Evolutionary conservation across 129 eudicot species (phyloP).

Genomic region (Flaveria bidentis): DNA sequence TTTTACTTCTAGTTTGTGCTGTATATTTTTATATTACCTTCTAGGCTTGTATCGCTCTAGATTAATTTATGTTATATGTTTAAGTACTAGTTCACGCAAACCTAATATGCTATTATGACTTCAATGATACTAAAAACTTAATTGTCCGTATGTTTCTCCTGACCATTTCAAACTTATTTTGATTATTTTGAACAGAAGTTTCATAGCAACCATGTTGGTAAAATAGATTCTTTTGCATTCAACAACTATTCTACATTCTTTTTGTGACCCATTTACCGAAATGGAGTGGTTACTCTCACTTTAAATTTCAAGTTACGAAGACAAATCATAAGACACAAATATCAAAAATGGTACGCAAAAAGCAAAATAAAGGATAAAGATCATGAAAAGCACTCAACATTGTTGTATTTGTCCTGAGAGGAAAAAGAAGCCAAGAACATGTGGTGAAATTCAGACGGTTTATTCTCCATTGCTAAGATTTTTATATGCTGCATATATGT

Average conservation of each 20-base stretch:
- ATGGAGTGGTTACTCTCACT: slow-evolving; percentile 12
- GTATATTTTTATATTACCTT: too few relatives aligned
- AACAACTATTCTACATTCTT: background rate
- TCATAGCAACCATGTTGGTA: background rate
- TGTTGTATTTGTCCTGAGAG: background rate
- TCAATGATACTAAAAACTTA: too few relatives aligned
- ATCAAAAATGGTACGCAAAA: slow-evolving; percentile 1
- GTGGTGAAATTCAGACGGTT: slow-evolving; percentile 11
- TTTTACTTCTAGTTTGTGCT: too few relatives aligned
- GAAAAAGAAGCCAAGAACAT: slow-evolving; percentile 17
- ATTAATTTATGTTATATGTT: too few relatives aligned
- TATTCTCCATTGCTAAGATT: slow-evolving; percentile 2
- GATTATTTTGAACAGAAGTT: background rate
- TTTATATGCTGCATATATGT: background rate
- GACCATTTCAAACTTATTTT: too few relatives aligned
- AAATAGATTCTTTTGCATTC: background rate
- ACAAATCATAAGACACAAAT: background rate
- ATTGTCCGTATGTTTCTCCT: too few relatives aligned
- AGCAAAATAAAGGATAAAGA: background rate
- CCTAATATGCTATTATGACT: too few relatives aligned
- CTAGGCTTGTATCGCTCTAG: too few relatives aligned
- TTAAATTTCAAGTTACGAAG: slow-evolving; percentile 1
- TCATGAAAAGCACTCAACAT: background rate
- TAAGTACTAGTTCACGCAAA: too few relatives aligned
- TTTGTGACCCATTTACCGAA: slow-evolving; percentile 4